A percentile compares a stretch with the other conserved stretches of the same genome.
phyloP scores from a whole-genome alignment of 306 rosid species.

The Argentina anserina region DNA sequence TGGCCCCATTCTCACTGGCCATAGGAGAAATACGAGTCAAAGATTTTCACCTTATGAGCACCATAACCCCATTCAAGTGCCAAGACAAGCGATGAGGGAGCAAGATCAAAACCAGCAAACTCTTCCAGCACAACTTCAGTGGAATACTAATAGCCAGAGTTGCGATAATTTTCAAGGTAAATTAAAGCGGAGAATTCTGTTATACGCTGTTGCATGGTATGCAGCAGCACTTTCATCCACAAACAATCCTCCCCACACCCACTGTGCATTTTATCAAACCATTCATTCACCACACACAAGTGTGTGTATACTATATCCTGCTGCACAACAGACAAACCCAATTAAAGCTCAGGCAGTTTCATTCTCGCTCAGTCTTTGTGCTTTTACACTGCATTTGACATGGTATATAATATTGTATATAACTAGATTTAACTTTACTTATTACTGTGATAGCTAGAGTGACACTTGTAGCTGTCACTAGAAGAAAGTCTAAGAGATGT shows the following conservation, averaged over 20 bases:
- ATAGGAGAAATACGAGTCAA: neutral
- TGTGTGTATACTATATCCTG: too few relatives aligned
- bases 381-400: neutral
- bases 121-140: neutral
- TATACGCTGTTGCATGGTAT: too few relatives aligned
- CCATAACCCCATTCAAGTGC: neutral
- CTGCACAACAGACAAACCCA: too few relatives aligned
- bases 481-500: neutral
- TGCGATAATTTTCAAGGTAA: conserved; percentile 6
- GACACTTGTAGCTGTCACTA: neutral
- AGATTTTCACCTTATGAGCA: conserved; percentile 1
- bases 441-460: neutral
- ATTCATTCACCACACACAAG: too few relatives aligned
- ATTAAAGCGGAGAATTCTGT: too few relatives aligned
- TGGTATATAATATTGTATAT: neutral
- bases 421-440: too few relatives aligned
- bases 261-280: too few relatives aligned
- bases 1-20: neutral
- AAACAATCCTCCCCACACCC: too few relatives aligned
- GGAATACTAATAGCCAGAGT: neutral
- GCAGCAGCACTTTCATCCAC: too few relatives aligned
- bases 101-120: conserved; percentile 1
- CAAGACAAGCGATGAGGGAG: neutral
- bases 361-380: neutral
- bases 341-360: neutral